Base-by-base conservation (phyloP, 768 basidiomycete species). In the Vishniacozyma victoriae region DNA sequence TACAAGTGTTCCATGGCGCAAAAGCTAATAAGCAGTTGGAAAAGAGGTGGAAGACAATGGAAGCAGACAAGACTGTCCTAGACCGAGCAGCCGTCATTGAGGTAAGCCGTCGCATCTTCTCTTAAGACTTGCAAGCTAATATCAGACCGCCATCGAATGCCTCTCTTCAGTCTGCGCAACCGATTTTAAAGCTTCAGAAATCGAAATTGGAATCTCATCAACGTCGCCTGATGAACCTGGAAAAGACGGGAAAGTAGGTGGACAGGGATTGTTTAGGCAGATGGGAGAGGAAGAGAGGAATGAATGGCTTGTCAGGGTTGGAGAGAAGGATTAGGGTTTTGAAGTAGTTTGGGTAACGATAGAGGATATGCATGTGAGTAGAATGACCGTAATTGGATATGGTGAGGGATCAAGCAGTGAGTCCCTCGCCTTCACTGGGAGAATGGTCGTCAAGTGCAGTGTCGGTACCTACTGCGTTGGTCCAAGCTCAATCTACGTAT, bases 41-140 rank as follows among this genome's bases (percentile, higher is more conserved):
- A 76, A 97, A 97, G 77, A 88, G 89, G 71, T 97, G 90, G 92
- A 99, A 97, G 78, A 90, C 83, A 0, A 85, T 90, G 41, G 85
- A 92, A 70, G 78, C 88, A 13, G 77, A 78, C 13, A 78, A 78
- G 39, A 88, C 88, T 2, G 85, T 87, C 0, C 77, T 95, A 44
- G 78, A 77, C 57, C 78, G 85, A 18, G 78, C 80, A 2, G 85
- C 87, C 51, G 90, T 92, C 23, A 87, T 96, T 56, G 93, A 99
- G 81, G 89, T 90, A 55, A 46, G 82, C 37, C n/a, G 23, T n/a
- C 38, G 5, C 13, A 22, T 9, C 23, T n/a, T 13, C n/a, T 3
- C 20, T 15, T 9, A 11, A 38, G 13, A 15, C 37, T 9, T 11
- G 19, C 11, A 11, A 27, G 25, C 20, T 33, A 26, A 38, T 23